Conservation (phyloP, 2,329 filamentous ascomycete species). For the Aspergillus persii region DNA sequence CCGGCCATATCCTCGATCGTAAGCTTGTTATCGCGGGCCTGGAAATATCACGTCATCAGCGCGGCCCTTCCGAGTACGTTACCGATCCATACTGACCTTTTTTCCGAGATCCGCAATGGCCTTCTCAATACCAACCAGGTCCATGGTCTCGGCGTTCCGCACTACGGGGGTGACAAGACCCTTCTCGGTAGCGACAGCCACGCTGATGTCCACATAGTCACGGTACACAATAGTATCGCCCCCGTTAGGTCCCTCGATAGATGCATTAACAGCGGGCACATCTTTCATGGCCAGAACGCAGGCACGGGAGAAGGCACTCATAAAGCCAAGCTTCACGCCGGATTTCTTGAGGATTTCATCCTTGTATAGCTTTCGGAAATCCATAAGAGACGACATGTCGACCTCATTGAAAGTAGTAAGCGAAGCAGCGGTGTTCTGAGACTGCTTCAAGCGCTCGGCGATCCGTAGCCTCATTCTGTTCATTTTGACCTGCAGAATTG, state of each 20-base stretch:
- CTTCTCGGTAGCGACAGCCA: slow-evolving; percentile 96
- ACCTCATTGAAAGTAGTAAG: slow-evolving; percentile 99
- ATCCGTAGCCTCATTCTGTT: slow-evolving; percentile 98
- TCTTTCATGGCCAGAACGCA: slow-evolving; percentile 91
- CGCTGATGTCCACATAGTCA: slow-evolving; percentile 96
- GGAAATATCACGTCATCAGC: slow-evolving; percentile 1
- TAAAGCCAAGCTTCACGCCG: slow-evolving; percentile 97
- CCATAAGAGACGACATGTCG: slow-evolving; percentile 97
- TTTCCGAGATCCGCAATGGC: slow-evolving; percentile 90
- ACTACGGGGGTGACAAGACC: slow-evolving; percentile 95
- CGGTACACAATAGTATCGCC: slow-evolving; percentile 98
- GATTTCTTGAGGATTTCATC: slow-evolving; percentile 94
- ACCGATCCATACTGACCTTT: slow-evolving; percentile 61
- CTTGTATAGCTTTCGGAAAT: slow-evolving; percentile 96
- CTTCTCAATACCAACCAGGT: slow-evolving; percentile 85
- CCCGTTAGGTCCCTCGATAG: slow-evolving; percentile 90
- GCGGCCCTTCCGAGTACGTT: neutral
- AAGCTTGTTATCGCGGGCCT: slow-evolving; percentile 93
- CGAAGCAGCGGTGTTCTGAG: slow-evolving; percentile 95
- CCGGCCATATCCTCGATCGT: slow-evolving; percentile 99
- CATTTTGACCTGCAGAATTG: slow-evolving; percentile 80
- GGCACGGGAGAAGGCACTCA: slow-evolving; percentile 94
- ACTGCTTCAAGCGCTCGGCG: slow-evolving; percentile 96
- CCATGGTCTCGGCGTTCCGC: slow-evolving; percentile 84
- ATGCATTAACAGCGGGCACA: slow-evolving; percentile 91